Evolutionary conservation across 192 early-diverging fungal species (phyloP).

Genomic region (Rhizophagus sp.): DNA sequence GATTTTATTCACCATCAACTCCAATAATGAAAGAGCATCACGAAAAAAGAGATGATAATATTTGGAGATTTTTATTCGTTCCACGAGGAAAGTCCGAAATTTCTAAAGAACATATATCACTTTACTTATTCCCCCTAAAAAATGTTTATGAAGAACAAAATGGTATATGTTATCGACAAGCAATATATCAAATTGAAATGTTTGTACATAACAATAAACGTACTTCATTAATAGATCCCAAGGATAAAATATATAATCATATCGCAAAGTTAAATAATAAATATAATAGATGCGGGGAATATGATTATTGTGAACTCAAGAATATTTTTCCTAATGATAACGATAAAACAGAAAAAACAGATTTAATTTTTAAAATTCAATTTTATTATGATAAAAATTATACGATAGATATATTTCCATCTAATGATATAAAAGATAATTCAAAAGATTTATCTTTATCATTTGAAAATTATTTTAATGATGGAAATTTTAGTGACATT

Average conservation of each 20-base stretch:
- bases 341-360: background rate
- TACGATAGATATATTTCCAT: background rate
- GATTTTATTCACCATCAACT: background rate
- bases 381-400: background rate
- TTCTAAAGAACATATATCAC: background rate
- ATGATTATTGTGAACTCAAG: background rate
- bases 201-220: background rate
- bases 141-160: background rate
- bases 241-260: background rate
- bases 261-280: background rate
- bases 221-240: background rate
- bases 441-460: background rate
- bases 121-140: background rate
- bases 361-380: background rate
- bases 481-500: slow-evolving; percentile 27
- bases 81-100: background rate
- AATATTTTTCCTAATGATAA: background rate
- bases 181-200: background rate
- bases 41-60: background rate
- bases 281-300: background rate
- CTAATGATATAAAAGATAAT: background rate
- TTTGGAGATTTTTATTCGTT: background rate
- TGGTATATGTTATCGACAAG: background rate
- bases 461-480: slow-evolving; percentile 23
- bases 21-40: no score